Conservation (phyloP, 345 rosid genomes). For the Raphanus raphanistrum region DNA sequence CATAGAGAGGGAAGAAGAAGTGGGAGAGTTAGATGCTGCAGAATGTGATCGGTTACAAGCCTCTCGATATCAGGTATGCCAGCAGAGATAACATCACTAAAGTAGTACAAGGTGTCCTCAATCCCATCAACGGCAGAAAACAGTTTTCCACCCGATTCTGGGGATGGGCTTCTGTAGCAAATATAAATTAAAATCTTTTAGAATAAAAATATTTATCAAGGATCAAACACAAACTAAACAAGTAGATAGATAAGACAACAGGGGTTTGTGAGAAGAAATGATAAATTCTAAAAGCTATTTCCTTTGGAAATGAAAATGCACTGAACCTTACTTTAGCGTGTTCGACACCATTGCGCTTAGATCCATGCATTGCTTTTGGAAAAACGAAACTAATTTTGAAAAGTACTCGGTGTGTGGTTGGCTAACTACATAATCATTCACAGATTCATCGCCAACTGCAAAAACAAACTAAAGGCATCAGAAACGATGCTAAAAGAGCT, state of each 20-base stretch:
- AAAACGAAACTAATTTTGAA: conserved; percentile 40
- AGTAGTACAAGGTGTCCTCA: conserved; percentile 91
- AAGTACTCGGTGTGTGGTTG: conserved; percentile 41
- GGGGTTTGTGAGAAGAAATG: neutral
- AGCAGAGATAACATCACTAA: conserved; percentile 95
- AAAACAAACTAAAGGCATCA: conserved; percentile 30
- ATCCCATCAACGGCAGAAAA: conserved; percentile 86
- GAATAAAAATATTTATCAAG: conserved; percentile 18
- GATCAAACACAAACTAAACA: conserved; percentile 48
- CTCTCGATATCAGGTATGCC: conserved; percentile 95
- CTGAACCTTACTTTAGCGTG: conserved; percentile 35
- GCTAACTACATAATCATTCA: conserved; percentile 42
- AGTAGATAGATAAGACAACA: conserved; percentile 8
- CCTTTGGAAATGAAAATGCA: conserved; percentile 15
- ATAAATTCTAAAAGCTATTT: neutral
- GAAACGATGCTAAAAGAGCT: conserved; percentile 20
- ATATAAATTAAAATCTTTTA: conserved; percentile 20
- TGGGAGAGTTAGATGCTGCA: conserved; percentile 80
- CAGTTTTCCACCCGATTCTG: conserved; percentile 49
- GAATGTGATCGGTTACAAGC: conserved; percentile 75
- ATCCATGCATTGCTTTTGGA: conserved; percentile 43
- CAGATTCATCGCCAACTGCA: conserved; percentile 79
- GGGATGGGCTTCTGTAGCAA: conserved; percentile 53
- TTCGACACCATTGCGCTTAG: conserved; percentile 41
- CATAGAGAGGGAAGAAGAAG: conserved; percentile 84